These are phyloP conservation scores for Paracoccidioides brasiliensis DNA, from an alignment of 2,329 filamentous ascomycete genomes.

Conservation along the genomic window DNA sequence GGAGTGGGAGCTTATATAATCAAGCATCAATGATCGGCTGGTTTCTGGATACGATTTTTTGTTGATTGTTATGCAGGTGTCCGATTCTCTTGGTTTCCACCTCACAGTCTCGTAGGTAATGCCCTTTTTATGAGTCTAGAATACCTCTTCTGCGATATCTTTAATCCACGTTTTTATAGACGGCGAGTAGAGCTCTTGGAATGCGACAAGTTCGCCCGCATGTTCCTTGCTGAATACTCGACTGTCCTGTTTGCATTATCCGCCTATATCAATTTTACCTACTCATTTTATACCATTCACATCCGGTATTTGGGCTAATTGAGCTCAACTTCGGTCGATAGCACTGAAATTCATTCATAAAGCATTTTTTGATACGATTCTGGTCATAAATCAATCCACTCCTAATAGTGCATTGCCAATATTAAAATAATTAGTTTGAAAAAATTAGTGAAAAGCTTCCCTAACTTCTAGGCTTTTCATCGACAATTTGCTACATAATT, in stretches of 20 bases:
- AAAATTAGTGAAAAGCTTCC: neutral
- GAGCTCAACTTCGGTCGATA: neutral
- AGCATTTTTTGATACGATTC: neutral
- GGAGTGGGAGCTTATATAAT: constrained; percentile 40
- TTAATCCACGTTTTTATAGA: no score
- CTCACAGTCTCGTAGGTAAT: neutral
- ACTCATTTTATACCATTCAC: neutral
- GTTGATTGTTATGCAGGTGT: neutral
- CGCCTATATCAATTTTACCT: neutral
- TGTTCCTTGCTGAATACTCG: neutral
- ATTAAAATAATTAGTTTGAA: no score
- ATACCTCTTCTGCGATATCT: neutral
- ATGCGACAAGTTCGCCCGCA: neutral
- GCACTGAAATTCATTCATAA: neutral
- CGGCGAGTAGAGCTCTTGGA: neutral
- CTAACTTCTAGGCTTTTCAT: neutral
- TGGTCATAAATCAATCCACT: neutral
- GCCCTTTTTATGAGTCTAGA: neutral
- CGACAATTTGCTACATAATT: neutral
- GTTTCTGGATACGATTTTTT: neutral
- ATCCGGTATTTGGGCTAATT: neutral
- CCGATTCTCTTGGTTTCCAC: neutral
- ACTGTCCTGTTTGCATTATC: neutral
- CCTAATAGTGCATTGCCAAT: neutral
- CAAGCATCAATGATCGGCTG: neutral